Conservation (phyloP, 345 rosid species). For the Corymbia maculata region DNA sequence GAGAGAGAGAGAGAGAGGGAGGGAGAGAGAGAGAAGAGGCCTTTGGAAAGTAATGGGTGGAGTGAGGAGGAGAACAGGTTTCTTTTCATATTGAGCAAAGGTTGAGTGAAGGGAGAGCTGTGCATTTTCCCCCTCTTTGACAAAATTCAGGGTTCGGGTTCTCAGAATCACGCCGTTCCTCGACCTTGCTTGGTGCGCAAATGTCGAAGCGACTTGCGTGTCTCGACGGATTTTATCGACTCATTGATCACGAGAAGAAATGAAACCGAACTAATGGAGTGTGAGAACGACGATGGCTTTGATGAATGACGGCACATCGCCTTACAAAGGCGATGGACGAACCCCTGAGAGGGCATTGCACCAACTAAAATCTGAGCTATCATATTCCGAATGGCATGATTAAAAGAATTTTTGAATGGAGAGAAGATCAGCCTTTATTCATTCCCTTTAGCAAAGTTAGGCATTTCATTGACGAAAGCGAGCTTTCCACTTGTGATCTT, state of each 20-base stretch:
- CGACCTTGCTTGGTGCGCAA: neutral
- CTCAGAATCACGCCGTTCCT: neutral
- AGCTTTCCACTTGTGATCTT: neutral
- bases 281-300: neutral
- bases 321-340: neutral
- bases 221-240: neutral
- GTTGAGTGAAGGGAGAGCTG: neutral
- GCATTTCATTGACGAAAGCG: neutral
- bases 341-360: neutral
- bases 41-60: neutral
- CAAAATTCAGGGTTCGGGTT: neutral
- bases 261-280: neutral
- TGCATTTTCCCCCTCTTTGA: neutral
- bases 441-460: neutral
- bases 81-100: neutral
- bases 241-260: neutral
- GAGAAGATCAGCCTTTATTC: neutral
- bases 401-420: neutral
- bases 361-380: neutral
- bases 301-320: neutral
- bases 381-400: neutral
- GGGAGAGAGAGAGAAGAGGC: neutral
- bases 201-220: neutral
- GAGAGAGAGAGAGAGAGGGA: neutral
- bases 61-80: neutral